phyloP scores from a whole-genome alignment of 2,329 filamentous ascomycete species.

The Moelleriella libera region DNA sequence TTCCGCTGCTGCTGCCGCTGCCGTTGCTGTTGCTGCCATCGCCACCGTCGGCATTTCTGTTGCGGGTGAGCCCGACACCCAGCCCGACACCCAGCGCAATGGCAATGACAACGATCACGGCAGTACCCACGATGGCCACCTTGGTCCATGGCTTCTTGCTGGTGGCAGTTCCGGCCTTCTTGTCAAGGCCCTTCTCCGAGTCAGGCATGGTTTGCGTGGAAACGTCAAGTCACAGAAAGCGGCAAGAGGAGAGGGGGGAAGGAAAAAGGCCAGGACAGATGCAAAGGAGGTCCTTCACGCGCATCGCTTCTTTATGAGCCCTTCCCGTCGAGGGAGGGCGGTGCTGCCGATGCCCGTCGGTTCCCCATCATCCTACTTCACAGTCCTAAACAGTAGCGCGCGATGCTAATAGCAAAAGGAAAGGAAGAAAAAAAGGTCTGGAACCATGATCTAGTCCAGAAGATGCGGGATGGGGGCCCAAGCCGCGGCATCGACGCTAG shows the following conservation, averaged over 20 bases:
- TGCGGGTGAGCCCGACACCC: constrained; percentile 34
- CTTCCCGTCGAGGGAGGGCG: too few relatives aligned
- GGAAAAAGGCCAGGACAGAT: background rate
- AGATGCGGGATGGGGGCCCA: too few relatives aligned
- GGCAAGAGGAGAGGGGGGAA: too few relatives aligned
- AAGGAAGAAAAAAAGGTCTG: too few relatives aligned
- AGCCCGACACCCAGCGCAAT: constrained; percentile 39
- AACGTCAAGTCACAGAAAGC: too few relatives aligned
- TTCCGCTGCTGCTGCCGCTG: background rate
- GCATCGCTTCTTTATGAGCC: too few relatives aligned
- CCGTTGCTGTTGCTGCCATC: background rate
- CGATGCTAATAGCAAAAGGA: too few relatives aligned
- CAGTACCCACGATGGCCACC: background rate
- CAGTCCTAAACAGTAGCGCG: too few relatives aligned
- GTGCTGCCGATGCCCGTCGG: background rate
- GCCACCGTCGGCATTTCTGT: background rate
- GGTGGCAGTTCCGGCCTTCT: background rate
- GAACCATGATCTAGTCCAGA: too few relatives aligned
- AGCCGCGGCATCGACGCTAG: too few relatives aligned
- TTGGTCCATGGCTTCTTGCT: background rate
- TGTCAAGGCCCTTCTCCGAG: background rate
- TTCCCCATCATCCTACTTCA: background rate
- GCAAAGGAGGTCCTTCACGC: too few relatives aligned
- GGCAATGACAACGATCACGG: constrained; percentile 9
- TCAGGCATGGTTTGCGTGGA: background rate